Conservation (phyloP, 2,329 filamentous ascomycete species). For the Camillea tinctor region DNA sequence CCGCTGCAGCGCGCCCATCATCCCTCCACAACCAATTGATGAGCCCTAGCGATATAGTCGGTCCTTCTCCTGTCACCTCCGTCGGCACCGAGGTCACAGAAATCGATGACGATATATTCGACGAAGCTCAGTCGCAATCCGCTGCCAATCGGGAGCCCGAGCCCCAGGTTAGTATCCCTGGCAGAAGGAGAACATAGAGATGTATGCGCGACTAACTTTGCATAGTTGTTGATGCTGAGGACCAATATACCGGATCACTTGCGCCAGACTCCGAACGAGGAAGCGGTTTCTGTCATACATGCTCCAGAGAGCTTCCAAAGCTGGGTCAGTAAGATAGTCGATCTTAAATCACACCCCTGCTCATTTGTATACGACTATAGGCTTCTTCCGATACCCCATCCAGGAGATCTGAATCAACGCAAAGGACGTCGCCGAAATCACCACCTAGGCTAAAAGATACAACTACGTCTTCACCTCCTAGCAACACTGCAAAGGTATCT, state of each 20-base stretch:
- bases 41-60: constrained; percentile 68
- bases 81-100: constrained; percentile 81
- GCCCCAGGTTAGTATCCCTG: constrained; percentile 37
- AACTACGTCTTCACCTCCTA: constrained; percentile 34
- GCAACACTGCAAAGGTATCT: constrained; percentile 38
- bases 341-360: constrained; percentile 9
- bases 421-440: constrained; percentile 38
- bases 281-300: constrained; percentile 87
- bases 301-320: constrained; percentile 78
- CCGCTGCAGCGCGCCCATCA: constrained; percentile 46
- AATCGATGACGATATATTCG: constrained; percentile 73
- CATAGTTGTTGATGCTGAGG: constrained; percentile 50
- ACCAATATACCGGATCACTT: constrained; percentile 58
- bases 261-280: constrained; percentile 64
- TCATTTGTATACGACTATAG: constrained; percentile 39
- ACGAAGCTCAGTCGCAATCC: constrained; percentile 51
- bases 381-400: constrained; percentile 40
- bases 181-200: neutral
- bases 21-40: constrained; percentile 55
- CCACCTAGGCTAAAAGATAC: constrained; percentile 36
- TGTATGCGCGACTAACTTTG: constrained; percentile 5
- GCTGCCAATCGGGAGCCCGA: constrained; percentile 36
- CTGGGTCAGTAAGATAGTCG: constrained; percentile 59
- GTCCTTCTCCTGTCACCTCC: constrained; percentile 81
- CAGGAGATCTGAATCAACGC: constrained; percentile 35